Evolutionary conservation across 129 eudicot species (phyloP), one percentile per base, ranked within the genome.

Genomic region (Lactuca sativa): DNA sequence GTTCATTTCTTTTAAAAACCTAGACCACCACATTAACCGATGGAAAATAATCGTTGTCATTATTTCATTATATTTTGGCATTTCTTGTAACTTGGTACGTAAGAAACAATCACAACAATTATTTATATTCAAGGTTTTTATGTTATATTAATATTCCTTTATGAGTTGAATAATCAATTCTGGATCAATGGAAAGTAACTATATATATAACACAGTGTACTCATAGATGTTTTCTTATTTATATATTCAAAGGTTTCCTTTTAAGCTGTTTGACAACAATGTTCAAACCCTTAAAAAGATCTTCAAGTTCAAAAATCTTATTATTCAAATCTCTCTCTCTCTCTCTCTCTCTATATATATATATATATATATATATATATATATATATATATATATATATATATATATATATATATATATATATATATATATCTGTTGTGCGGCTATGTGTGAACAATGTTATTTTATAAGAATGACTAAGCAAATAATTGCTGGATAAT

Each of bases 241-340:
- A 56, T 31, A 68, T 59, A 69, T 41, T 59, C 63, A 30, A 69
- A 70, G 49, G 70, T 60, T 76, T 38, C 34, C 69, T 69, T 60
- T 61, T 76, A 51, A 54, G 75, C 62, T 76, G 64, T 68, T 61
- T 40, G 64, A 47, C 5, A 52, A 76, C 51, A 64, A 61, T 60
- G 57, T 66, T 66, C 66, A 68, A 74, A 74, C 58, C 71, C 69
- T 54, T 53, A 33, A 38, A 38, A 60, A 69, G 12, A 38, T 64
- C 18, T 31, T 44, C 30, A 54, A 72, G 71, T 72, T 9, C 53
- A 62, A 69, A 59, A 12, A 25, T 30, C 56, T 37, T 31, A 25
- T 25, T 25, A 25, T 25, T 25, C 30, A 25, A 25, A 25, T 25
- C 30, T 25, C 30, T 25, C 30, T 25, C 30, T 25, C 30, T 25